These are phyloP conservation scores for Cystofilobasidium bisporidii DNA, from an alignment of 768 basidiomycete species.

Conservation along the genomic window DNA sequence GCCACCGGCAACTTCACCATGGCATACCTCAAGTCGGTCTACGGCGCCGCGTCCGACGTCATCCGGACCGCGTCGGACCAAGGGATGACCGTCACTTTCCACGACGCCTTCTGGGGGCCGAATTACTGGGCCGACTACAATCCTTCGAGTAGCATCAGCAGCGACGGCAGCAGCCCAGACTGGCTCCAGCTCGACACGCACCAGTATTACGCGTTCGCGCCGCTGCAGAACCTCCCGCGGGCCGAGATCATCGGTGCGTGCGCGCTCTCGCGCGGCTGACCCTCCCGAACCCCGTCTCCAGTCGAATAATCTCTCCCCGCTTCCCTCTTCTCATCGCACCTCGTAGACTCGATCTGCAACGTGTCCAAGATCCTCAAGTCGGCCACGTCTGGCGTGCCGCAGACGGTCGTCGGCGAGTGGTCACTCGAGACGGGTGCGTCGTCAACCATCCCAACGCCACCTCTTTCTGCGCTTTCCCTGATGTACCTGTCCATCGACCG, in stretches of 20 bases:
- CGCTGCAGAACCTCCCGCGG: slow-evolving; percentile 35
- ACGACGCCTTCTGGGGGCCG: slow-evolving; percentile 39
- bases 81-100: slow-evolving; percentile 34
- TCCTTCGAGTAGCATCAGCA: slow-evolving; percentile 19
- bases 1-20: slow-evolving; percentile 32
- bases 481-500: not conserved
- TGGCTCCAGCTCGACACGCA: slow-evolving; percentile 30
- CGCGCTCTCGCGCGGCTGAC: not conserved
- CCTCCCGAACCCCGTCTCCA: not conserved
- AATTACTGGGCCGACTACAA: slow-evolving; percentile 37
- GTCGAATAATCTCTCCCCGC: not conserved
- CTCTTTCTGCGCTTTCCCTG: not conserved
- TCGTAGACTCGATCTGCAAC: slow-evolving; percentile 19
- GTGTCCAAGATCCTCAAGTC: slow-evolving; percentile 11
- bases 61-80: slow-evolving; percentile 19
- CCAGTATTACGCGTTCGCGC: slow-evolving; percentile 37
- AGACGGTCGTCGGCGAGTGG: slow-evolving; percentile 38
- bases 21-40: slow-evolving; percentile 35
- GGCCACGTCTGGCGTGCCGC: slow-evolving; percentile 21
- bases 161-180: not conserved
- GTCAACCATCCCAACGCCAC: not conserved
- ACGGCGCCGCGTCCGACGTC: slow-evolving; percentile 29
- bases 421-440: slow-evolving; percentile 36
- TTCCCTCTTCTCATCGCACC: not conserved
- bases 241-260: slow-evolving; percentile 31